Percentiles rank a stretch among this genome's conserved stretches.
Conservation (phyloP, 2,329 filamentous ascomycete genomes). For the Penicillium capsulatum region DNA sequence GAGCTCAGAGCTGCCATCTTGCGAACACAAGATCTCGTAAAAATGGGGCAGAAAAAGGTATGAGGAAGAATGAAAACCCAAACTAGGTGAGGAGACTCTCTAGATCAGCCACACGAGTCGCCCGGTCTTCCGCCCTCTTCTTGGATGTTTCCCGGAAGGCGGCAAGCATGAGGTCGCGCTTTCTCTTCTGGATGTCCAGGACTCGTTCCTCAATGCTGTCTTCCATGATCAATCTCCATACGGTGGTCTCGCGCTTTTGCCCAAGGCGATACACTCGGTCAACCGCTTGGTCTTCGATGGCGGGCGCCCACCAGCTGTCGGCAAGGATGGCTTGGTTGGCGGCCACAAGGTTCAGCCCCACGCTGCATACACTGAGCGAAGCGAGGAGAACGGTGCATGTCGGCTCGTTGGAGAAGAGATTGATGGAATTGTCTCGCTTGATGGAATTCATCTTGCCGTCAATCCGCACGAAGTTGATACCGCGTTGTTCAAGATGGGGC, state of each 20-base stretch:
- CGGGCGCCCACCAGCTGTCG: conserved; percentile 89
- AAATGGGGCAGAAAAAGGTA: too few relatives aligned
- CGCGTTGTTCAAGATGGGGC: conserved; percentile 58
- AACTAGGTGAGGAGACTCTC: conserved; percentile 32
- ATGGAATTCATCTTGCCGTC: conserved; percentile 73
- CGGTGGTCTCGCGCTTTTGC: conserved; percentile 71
- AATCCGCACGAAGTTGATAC: conserved; percentile 65
- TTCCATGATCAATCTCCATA: conserved; percentile 79
- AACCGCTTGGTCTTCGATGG: conserved; percentile 86
- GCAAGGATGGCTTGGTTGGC: conserved; percentile 80
- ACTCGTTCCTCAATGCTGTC: conserved; percentile 76
- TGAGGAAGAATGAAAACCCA: too few relatives aligned
- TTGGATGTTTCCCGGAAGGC: conserved; percentile 71
- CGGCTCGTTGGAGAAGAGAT: conserved; percentile 62
- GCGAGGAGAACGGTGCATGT: conserved; percentile 73
- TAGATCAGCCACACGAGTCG: conserved; percentile 51
- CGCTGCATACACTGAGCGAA: conserved; percentile 74
- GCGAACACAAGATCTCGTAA: too few relatives aligned
- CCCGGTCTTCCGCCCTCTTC: conserved; percentile 52
- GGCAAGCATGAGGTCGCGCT: conserved; percentile 70
- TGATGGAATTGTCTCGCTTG: conserved; percentile 67
- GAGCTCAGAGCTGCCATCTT: too few relatives aligned
- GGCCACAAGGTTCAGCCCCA: conserved; percentile 79
- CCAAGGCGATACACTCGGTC: conserved; percentile 84
- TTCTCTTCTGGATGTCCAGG: conserved; percentile 70